Percentiles rank a stretch among this genome's conserved stretches.
Conservation (phyloP, 2,329 filamentous ascomycete species). For the Chaetomiaceae sp. region DNA sequence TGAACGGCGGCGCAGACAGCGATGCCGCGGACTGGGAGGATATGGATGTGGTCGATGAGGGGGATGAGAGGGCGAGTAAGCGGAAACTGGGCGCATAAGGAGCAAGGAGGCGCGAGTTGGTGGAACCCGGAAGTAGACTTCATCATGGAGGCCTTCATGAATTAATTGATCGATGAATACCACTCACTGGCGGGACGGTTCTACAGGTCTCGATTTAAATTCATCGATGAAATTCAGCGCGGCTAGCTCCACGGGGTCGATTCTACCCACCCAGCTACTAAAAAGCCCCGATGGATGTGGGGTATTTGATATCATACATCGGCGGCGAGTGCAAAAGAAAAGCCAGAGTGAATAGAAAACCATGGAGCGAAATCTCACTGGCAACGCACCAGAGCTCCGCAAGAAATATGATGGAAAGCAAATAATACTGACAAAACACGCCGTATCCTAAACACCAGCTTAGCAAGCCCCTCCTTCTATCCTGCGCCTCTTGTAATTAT, state of each 20-base stretch:
- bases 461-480: background rate
- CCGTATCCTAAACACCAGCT: constrained; percentile 23
- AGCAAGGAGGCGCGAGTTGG: background rate
- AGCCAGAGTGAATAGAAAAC: background rate
- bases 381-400: background rate
- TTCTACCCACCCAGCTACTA: background rate
- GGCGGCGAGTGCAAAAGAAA: constrained; percentile 2
- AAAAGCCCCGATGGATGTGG: background rate
- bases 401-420: constrained; percentile 1
- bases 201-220: too few species aligned
- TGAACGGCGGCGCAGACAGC: constrained; percentile 17
- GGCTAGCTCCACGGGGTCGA: background rate
- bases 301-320: constrained; percentile 5
- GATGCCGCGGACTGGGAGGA: constrained; percentile 40
- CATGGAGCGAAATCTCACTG: background rate
- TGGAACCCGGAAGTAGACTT: background rate
- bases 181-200: too few species aligned
- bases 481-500: constrained; percentile 4
- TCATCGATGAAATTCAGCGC: background rate
- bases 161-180: background rate
- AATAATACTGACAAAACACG: constrained; percentile 8
- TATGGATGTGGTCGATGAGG: constrained; percentile 53
- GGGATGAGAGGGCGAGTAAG: constrained; percentile 44
- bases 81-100: constrained; percentile 46
- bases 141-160: background rate